These are phyloP conservation scores for Apiotrichum montevideense DNA, from an alignment of 1,284 basidiomycete species.

Conservation along the genomic window DNA sequence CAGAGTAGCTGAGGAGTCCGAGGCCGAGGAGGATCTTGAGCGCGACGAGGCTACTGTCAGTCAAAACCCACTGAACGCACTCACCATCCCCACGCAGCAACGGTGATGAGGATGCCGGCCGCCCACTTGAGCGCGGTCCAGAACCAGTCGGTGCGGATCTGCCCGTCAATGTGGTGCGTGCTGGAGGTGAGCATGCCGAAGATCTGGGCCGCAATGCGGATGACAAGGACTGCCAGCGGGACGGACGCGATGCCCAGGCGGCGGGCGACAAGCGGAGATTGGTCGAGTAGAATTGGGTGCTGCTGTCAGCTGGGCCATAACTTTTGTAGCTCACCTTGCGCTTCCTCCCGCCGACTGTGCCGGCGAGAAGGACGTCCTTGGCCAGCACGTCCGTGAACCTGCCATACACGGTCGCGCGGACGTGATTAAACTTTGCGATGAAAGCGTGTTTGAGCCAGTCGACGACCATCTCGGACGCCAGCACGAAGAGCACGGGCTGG, in stretches of 20 bases:
- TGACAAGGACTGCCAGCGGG: slow-evolving; percentile 83
- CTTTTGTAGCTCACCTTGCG: slow-evolving; percentile 55
- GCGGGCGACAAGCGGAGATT: slow-evolving; percentile 88
- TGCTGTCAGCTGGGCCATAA: slow-evolving; percentile 49
- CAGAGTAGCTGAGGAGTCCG: slow-evolving; percentile 75
- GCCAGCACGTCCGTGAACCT: slow-evolving; percentile 95
- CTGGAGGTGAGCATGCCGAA: slow-evolving; percentile 54
- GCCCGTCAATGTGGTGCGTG: slow-evolving; percentile 24
- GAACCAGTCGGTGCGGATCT: slow-evolving; percentile 32
- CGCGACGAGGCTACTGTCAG: slow-evolving; percentile 54
- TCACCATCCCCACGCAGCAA: slow-evolving; percentile 68
- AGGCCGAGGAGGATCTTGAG: slow-evolving; percentile 85
- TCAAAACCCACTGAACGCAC: slow-evolving; percentile 27
- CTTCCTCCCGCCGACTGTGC: slow-evolving; percentile 42
- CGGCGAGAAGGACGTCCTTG: slow-evolving; percentile 81
- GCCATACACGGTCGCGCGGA: slow-evolving; percentile 90
- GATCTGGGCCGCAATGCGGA: slow-evolving; percentile 80
- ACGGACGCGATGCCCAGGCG: slow-evolving; percentile 89
- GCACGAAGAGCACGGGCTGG: slow-evolving; percentile 83
- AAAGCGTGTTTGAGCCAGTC: slow-evolving; percentile 99
- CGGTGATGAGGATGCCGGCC: slow-evolving; percentile 57
- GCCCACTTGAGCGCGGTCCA: slow-evolving; percentile 55
- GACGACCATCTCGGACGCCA: slow-evolving; percentile 87
- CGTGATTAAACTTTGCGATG: slow-evolving; percentile 94
- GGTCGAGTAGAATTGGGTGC: slow-evolving; percentile 73